Evolutionary conservation across 495 filamentous ascomycete genomes (phyloP).

Genomic region (Hypomontagnella submonticulosa): DNA sequence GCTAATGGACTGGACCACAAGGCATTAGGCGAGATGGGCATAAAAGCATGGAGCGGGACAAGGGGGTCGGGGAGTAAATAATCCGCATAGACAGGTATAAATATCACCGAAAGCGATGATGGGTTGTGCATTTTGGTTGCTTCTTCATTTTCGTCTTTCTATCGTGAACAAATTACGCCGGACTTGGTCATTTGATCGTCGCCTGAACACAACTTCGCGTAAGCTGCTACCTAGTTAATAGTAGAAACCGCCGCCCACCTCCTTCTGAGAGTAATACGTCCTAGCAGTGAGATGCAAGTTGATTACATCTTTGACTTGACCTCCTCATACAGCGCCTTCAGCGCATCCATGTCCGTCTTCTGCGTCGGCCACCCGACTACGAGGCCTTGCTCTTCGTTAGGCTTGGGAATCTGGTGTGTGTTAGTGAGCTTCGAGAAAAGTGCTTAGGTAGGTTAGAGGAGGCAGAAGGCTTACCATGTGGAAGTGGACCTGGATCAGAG

Average conservation of each 20-base stretch:
- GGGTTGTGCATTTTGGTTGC: background rate
- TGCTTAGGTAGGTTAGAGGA: background rate
- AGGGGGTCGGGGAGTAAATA: slow-evolving; percentile 5
- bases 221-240: no score
- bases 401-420: slow-evolving; percentile 85
- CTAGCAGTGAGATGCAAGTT: background rate
- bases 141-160: background rate
- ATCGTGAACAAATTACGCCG: background rate
- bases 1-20: background rate
- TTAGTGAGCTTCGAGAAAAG: slow-evolving; percentile 17
- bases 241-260: no score
- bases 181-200: no score
- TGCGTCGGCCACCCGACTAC: slow-evolving; percentile 83
- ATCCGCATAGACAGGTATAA: slow-evolving; percentile 34
- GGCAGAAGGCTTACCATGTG: slow-evolving; percentile 75
- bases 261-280: background rate
- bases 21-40: background rate
- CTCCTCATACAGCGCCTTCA: slow-evolving; percentile 83
- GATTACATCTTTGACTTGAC: slow-evolving; percentile 88
- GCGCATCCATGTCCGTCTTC: slow-evolving; percentile 79
- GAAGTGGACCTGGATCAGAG: slow-evolving; percentile 76
- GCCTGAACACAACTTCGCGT: no score
- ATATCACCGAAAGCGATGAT: slow-evolving; percentile 25
- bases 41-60: background rate
- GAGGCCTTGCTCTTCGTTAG: slow-evolving; percentile 84